Conservation (phyloP, 139 green algal genomes). For the Micromonas pusilla region DNA sequence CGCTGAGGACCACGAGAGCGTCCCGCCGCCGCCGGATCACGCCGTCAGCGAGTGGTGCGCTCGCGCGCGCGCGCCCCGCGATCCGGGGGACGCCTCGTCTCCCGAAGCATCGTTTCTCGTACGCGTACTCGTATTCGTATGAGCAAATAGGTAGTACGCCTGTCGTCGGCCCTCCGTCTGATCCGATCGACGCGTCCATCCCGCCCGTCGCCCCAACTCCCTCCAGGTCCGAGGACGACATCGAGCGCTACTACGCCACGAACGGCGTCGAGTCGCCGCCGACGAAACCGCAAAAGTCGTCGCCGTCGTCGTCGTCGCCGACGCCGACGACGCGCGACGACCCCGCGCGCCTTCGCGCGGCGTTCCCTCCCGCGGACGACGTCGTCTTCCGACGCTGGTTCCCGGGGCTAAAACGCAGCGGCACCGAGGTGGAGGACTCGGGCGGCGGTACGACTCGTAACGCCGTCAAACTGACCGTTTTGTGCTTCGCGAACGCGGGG, state of each 20-base stretch:
- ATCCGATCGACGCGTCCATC: background rate
- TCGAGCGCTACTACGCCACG: background rate
- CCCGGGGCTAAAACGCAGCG: constrained; percentile 39
- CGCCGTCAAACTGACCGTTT: too few species aligned
- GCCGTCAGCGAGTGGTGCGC: background rate
- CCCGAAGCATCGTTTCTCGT: too few species aligned
- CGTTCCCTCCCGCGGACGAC: background rate
- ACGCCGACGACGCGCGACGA: too few species aligned
- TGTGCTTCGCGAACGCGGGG: constrained; percentile 69
- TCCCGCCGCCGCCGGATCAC: background rate
- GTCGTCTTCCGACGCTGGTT: constrained; percentile 46
- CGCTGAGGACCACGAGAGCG: background rate
- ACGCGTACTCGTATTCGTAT: too few species aligned
- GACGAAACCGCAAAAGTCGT: background rate
- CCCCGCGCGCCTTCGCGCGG: background rate
- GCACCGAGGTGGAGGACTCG: constrained; percentile 33
- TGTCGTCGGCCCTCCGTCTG: too few species aligned
- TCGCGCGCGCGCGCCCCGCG: background rate
- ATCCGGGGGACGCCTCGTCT: too few species aligned
- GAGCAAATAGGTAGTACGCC: too few species aligned
- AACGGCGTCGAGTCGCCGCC: background rate
- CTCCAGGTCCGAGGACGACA: background rate
- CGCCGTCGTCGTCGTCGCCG: too few species aligned
- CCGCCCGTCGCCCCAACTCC: background rate
- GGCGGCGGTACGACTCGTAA: too few species aligned